These are phyloP conservation scores for Sambucus nigra DNA, from an alignment of 129 eudicot genomes.

Conservation along the genomic window DNA sequence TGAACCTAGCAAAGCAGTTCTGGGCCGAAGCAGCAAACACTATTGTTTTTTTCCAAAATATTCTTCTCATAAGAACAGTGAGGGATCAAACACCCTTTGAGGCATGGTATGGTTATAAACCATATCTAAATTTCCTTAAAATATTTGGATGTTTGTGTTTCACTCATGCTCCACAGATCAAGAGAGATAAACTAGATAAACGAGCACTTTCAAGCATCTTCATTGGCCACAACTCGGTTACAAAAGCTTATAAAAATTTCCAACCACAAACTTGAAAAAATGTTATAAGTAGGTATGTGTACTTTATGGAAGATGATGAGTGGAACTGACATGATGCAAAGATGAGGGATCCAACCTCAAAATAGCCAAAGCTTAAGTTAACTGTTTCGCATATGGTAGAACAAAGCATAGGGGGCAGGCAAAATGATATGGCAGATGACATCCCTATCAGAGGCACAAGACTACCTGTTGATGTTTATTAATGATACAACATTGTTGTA, in stretches of 20 bases:
- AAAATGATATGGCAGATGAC: constrained; percentile 5
- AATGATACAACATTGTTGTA: constrained; percentile 2
- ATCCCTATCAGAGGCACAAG: constrained; percentile 3
- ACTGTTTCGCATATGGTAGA: too few species aligned
- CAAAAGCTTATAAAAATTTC: constrained; percentile 7
- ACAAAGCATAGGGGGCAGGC: background rate
- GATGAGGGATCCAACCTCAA: too few species aligned
- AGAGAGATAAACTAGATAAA: constrained; percentile 9
- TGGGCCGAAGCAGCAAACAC: constrained; percentile 23
- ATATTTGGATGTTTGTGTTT: constrained; percentile 9
- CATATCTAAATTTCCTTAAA: background rate
- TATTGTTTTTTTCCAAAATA: constrained; percentile 8
- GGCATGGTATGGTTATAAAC: constrained; percentile 9
- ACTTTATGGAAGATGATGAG: background rate
- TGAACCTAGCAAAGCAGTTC: constrained; percentile 6
- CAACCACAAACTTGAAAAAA: background rate
- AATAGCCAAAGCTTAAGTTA: too few species aligned
- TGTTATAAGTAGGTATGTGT: background rate
- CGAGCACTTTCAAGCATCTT: constrained; percentile 2
- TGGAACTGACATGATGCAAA: background rate
- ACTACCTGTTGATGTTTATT: background rate
- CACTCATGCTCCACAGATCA: constrained; percentile 2
- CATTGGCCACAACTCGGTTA: constrained; percentile 1
- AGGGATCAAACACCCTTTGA: background rate
- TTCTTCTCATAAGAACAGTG: background rate